phyloP scores from a whole-genome alignment of 768 basidiomycete genomes.

The Royoungia palumana region DNA sequence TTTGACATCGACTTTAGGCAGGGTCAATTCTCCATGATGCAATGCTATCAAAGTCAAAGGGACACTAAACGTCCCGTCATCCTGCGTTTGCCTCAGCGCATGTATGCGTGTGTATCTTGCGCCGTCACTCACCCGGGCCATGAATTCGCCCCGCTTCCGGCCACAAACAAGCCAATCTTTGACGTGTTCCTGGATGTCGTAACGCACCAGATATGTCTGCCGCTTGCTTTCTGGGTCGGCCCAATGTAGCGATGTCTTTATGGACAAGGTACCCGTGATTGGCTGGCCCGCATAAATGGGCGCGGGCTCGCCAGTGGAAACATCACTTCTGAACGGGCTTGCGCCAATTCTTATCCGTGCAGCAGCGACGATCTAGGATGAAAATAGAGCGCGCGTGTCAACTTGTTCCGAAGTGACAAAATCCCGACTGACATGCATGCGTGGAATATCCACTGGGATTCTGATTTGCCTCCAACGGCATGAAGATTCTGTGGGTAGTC shows the following conservation, averaged over 20 bases:
- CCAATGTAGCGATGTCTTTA: constrained; percentile 81
- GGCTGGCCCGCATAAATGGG: constrained; percentile 86
- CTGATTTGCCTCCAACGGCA: constrained; percentile 67
- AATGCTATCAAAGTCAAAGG: constrained; percentile 82
- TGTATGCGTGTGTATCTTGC: background rate
- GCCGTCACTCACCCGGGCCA: constrained; percentile 54
- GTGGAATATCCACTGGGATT: constrained; percentile 85
- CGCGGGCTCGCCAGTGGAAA: constrained; percentile 24
- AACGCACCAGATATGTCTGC: constrained; percentile 58
- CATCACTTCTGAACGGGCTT: constrained; percentile 40
- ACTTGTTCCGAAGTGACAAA: background rate
- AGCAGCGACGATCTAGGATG: constrained; percentile 61
- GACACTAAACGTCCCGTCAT: constrained; percentile 54
- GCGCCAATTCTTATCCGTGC: constrained; percentile 48
- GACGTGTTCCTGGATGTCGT: constrained; percentile 76
- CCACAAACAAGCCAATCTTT: constrained; percentile 91
- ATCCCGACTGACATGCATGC: constrained; percentile 60
- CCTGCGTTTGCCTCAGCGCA: constrained; percentile 38
- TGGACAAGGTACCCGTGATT: constrained; percentile 60
- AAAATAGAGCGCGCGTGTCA: constrained; percentile 1
- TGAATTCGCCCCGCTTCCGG: constrained; percentile 79
- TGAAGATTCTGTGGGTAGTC: constrained; percentile 33
- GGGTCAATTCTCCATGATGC: constrained; percentile 72
- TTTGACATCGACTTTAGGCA: constrained; percentile 70
- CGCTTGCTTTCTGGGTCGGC: constrained; percentile 43